Base-by-base conservation (phyloP, 2,329 filamentous ascomycete species). In the Trichoderma asperellum region DNA sequence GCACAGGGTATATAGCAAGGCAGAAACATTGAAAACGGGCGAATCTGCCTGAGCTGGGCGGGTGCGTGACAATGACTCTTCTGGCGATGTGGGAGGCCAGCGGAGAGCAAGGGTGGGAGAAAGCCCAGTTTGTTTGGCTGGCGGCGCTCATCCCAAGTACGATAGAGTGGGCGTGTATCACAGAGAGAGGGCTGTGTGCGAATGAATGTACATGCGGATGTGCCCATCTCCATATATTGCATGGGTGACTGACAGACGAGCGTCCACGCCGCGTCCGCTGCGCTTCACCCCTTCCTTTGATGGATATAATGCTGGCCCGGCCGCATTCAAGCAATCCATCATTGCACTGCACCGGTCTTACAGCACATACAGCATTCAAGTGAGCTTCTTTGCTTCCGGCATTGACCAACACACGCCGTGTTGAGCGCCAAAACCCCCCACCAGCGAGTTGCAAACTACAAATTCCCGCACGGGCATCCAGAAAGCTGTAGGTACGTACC, bases 41-140 rank as follows among this genome's bases (percentile, higher is more conserved):
- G 37, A 66, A 58, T 66, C 62, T 47, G 60, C 60, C 60, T 53
- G 32, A 21, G 7, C 32, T 29, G 5, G 24, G 18, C 32, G 16
- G n/a, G 21, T 16, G 21, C 18, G 5, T 35, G 32, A 35, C 62
- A 34, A 8, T 65, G 52, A 57, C 35, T 56, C 62, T 29, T 57
- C 37, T 40, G 16, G 34, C 10, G 52, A 65, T 47, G 60, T 16
- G 14, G 47, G 60, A 52, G 60, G 60, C 60, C 60, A 32, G 10
- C 11, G 32, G 2, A 14, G 34, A 29, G 34, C 61, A 55, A 64
- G 61, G 49, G 35, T 49, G 27, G 53, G n/a, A 56, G 53, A 37
- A 10, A 57, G 32, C 27, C 0, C 11, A 6, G n/a, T 55, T 47
- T 57, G 53, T 65, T 65, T 66, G 62, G 62, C 53, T 35, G 62